Evolutionary conservation across 148 eudicot species (phyloP).

Genomic region (Rhododendron williamsianum): DNA sequence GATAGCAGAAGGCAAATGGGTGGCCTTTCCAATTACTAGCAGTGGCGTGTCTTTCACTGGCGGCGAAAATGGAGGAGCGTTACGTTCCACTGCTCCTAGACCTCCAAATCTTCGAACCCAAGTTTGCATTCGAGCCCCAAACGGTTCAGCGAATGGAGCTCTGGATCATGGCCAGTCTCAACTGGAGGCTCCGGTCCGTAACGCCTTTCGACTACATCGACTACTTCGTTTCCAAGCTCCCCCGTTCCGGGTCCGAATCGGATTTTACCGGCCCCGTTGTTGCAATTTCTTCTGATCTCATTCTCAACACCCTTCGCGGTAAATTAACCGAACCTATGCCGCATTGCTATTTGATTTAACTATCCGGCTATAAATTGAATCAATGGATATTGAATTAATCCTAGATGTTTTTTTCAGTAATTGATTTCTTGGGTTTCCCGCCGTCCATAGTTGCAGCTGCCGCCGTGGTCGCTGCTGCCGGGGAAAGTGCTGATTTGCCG

Average conservation of each 20-base stretch:
- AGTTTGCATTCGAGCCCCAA: slow-evolving; percentile 26
- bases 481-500: slow-evolving; percentile 12
- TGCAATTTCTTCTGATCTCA: slow-evolving; percentile 19
- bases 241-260: neutral
- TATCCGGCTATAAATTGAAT: neutral
- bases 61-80: slow-evolving; percentile 36
- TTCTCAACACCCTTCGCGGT: slow-evolving; percentile 32
- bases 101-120: slow-evolving; percentile 23
- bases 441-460: slow-evolving; percentile 34
- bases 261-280: neutral
- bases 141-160: slow-evolving; percentile 38
- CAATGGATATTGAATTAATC: neutral
- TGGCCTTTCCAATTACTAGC: slow-evolving; percentile 35
- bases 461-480: slow-evolving; percentile 26
- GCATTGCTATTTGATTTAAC: neutral
- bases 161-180: slow-evolving; percentile 21
- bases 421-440: slow-evolving; percentile 24
- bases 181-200: slow-evolving; percentile 28
- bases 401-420: slow-evolving; percentile 11
- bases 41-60: slow-evolving; percentile 32
- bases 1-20: slow-evolving; percentile 16
- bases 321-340: neutral
- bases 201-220: slow-evolving; percentile 35
- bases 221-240: slow-evolving; percentile 27
- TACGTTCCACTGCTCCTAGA: slow-evolving; percentile 28